Evolutionary conservation across 495 filamentous ascomycete genomes (phyloP), one percentile per base, ranked within the genome.

Genomic region (Astrocystis sublimbata): DNA sequence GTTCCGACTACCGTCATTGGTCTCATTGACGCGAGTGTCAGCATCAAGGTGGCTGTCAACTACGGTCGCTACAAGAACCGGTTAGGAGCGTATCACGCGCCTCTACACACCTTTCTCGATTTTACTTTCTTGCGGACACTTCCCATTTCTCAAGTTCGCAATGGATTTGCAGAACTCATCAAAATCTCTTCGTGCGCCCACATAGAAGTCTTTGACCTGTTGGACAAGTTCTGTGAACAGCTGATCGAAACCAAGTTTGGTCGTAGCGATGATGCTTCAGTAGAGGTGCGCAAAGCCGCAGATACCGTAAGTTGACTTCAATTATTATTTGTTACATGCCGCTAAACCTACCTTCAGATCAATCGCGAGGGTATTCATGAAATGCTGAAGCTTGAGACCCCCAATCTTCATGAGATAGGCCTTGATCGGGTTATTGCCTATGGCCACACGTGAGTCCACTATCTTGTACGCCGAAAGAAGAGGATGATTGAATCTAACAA

Each of bases 171-270:
- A 28, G 85, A 88, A 68, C 63, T 88, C 52, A 86, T 89, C 76
- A 88, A 89, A 71, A 88, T 88, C 35, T 86, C 84, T 0, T 85
- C 83, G 17, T 88, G 86, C 62, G 81, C 85, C 9, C 83, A 88
- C 59, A 65, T 83, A 6, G 62, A 70, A 15, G 86, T 83, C 1
- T 88, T 88, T 71, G 72, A 88, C 38, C 71, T 87, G 13, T 71
- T 88, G 8, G 86, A 88, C 60, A 76, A 81, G 58, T 81, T 82
- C 71, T 87, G 83, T 65, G 85, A 87, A 70, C 61, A 83, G 59
- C 67, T 88, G 10, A 87, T 88, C 68, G 66, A 76, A 5, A 77
- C 80, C 6, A 76, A 72, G 1, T 87, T 87, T 63, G 86, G 86
- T 3, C 81, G 86, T 17, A 70, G 70, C 0, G 79, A 83, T 62